A percentile compares a stretch with the other conserved stretches of the same genome.
These are phyloP conservation scores for Dictyostelium capitatum DNA, from an alignment of 78 protist genomes.

Conservation along the genomic window DNA sequence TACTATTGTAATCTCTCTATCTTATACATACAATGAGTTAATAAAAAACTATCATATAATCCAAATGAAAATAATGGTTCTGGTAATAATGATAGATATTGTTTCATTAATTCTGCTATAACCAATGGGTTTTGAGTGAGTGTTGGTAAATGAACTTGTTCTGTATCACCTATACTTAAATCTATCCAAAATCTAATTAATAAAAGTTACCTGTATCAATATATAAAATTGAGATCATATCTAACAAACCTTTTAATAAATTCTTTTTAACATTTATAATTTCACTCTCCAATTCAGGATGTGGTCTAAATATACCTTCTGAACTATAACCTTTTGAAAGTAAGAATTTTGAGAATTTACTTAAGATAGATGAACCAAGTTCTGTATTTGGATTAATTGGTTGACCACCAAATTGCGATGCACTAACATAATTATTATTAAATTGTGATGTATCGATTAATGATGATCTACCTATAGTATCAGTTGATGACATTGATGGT, in stretches of 20 bases:
- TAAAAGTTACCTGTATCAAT: too few relatives aligned
- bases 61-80: constrained; percentile 69
- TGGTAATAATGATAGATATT: constrained; percentile 48
- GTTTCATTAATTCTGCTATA: constrained; percentile 55
- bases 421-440: not conserved
- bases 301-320: constrained; percentile 44
- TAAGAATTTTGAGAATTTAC: constrained; percentile 35
- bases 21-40: constrained; percentile 68
- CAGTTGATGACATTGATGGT: not conserved
- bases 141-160: constrained; percentile 58
- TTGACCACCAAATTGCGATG: constrained; percentile 25
- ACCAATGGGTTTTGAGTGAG: constrained; percentile 63
- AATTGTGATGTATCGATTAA: not conserved
- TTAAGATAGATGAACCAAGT: constrained; percentile 29
- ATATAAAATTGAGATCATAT: not conserved
- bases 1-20: too few relatives aligned
- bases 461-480: constrained; percentile 1
- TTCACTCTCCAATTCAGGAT: constrained; percentile 48
- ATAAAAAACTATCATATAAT: constrained; percentile 63
- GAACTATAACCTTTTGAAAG: not conserved
- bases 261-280: constrained; percentile 56
- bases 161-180: constrained; percentile 55
- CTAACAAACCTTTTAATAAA: constrained; percentile 44
- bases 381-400: constrained; percentile 50
- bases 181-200: not conserved